phyloP scores from a whole-genome alignment of 352 stramenopile species.

The Halophytophthora polymorphica region DNA sequence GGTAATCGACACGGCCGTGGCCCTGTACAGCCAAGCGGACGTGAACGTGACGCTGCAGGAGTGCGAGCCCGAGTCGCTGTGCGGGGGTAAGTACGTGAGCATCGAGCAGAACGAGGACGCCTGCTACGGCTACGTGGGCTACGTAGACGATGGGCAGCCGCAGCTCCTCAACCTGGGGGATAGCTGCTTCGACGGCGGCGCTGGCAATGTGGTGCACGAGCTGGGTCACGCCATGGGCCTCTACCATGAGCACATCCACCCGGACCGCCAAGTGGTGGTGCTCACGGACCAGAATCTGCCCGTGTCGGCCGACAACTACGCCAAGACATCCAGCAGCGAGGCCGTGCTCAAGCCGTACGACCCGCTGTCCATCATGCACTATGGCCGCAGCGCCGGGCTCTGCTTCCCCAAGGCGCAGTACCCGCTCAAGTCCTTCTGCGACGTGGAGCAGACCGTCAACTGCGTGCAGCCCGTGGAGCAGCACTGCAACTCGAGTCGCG shows the following conservation, averaged over 20 bases:
- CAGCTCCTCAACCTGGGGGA: slow-evolving; percentile 70
- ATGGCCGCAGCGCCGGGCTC: slow-evolving; percentile 51
- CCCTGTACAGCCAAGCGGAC: slow-evolving; percentile 52
- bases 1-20: slow-evolving; percentile 55
- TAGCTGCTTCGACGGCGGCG: slow-evolving; percentile 56
- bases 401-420: slow-evolving; percentile 73
- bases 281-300: slow-evolving; percentile 59
- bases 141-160: slow-evolving; percentile 55
- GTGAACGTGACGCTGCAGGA: slow-evolving; percentile 64
- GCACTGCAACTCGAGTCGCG: slow-evolving; percentile 70
- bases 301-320: slow-evolving; percentile 66
- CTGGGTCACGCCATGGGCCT: slow-evolving; percentile 62
- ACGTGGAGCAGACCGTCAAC: slow-evolving; percentile 59
- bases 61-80: slow-evolving; percentile 54
- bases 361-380: slow-evolving; percentile 77
- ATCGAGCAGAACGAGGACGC: slow-evolving; percentile 68
- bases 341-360: slow-evolving; percentile 67
- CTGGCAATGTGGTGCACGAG: slow-evolving; percentile 59
- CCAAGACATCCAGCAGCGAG: slow-evolving; percentile 40
- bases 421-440: slow-evolving; percentile 59
- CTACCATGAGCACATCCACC: slow-evolving; percentile 74
- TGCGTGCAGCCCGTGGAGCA: slow-evolving; percentile 62
- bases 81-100: slow-evolving; percentile 65
- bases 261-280: slow-evolving; percentile 61
- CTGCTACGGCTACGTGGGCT: slow-evolving; percentile 75